Conservation (phyloP, 2,329 filamentous ascomycete species). For the Celoporthe dispersa region DNA sequence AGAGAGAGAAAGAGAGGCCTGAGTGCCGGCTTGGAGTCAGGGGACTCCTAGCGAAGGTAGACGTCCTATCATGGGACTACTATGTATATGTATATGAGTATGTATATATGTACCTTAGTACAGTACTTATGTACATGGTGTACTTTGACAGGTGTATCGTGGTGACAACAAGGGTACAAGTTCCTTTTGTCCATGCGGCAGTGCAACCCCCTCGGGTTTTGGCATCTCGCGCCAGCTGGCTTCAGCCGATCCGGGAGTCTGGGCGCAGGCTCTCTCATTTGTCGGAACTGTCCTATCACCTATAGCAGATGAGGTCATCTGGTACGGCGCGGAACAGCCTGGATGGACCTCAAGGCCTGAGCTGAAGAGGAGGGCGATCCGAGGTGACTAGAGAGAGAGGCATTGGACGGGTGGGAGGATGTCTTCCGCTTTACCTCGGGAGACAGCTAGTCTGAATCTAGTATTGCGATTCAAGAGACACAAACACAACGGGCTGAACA, state of each 20-base stretch:
- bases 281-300: background rate
- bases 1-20: background rate
- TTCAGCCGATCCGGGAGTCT: conserved; percentile 23
- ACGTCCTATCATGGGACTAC: background rate
- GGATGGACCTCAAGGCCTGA: background rate
- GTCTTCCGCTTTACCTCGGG: conserved; percentile 21
- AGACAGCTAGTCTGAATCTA: background rate
- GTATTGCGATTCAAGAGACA: background rate
- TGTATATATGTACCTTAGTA: background rate
- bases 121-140: background rate
- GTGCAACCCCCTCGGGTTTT: conserved; percentile 6
- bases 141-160: background rate
- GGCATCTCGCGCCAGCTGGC: background rate
- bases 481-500: background rate
- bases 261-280: conserved; percentile 19
- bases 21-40: background rate
- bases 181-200: conserved; percentile 1
- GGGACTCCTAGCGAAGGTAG: background rate
- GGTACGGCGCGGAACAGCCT: background rate
- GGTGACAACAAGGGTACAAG: background rate
- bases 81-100: too few relatives aligned
- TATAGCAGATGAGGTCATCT: conserved; percentile 2
- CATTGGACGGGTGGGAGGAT: conserved; percentile 20
- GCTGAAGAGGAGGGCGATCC: background rate
- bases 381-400: background rate